phyloP scores from a whole-genome alignment of 176 grass and related monocot genomes.

The Elymus sibiricus region DNA sequence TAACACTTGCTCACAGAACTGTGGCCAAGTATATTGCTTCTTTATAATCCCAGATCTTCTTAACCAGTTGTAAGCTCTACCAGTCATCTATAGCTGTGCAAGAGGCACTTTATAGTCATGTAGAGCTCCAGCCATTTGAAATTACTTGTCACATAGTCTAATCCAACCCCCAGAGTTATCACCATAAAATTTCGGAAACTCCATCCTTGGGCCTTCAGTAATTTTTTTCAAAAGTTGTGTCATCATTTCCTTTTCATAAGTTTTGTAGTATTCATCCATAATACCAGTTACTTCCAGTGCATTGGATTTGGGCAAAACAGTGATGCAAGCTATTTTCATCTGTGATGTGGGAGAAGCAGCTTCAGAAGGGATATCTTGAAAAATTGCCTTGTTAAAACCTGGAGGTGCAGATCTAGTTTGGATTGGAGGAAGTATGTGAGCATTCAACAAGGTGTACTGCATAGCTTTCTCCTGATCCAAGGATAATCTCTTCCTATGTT shows the following conservation, averaged over 20 bases:
- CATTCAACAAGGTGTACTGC: accelerated
- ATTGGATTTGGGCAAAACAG: no score
- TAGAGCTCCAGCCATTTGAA: background rate
- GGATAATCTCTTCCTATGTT: no score
- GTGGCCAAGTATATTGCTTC: background rate
- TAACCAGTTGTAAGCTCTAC: background rate
- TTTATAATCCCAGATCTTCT: background rate
- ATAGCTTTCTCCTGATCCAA: background rate
- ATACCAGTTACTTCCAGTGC: no score
- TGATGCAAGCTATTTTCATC: accelerated
- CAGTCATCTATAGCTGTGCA: background rate
- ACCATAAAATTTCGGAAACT: background rate
- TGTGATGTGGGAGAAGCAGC: background rate
- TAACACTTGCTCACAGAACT: background rate
- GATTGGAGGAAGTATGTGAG: background rate
- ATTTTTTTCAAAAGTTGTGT: background rate
- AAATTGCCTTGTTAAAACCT: background rate
- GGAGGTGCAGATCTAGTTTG: background rate
- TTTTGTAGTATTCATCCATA: background rate
- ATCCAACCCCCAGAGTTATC: background rate
- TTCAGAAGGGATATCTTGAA: accelerated
- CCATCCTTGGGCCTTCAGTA: background rate
- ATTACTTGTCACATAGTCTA: background rate
- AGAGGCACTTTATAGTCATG: background rate
- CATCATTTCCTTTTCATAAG: background rate